These are phyloP conservation scores for Pythium dissimile DNA, from an alignment of 352 stramenopile species.

Conservation along the genomic window DNA sequence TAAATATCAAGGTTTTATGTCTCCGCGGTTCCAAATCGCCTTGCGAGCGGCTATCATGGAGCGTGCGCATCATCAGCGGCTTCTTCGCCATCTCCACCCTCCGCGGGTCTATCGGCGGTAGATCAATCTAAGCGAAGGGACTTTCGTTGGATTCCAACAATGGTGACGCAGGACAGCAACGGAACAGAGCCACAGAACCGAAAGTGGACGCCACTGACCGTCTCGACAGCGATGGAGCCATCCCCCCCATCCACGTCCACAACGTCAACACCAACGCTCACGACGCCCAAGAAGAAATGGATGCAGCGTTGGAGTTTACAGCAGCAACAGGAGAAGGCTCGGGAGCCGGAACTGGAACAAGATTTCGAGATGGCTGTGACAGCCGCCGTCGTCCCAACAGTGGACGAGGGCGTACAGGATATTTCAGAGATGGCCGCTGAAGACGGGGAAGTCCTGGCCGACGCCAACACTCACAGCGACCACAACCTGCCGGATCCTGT, in stretches of 20 bases:
- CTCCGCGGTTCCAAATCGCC: not conserved
- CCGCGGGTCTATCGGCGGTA: not conserved
- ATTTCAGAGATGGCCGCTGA: not conserved
- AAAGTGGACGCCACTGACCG: not conserved
- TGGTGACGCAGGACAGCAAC: not conserved
- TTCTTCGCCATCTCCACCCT: slow-evolving; percentile 1
- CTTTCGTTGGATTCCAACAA: not conserved
- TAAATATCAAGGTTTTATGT: slow-evolving; percentile 4
- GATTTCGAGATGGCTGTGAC: too few relatives aligned
- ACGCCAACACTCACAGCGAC: not conserved
- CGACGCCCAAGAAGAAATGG: slow-evolving; percentile 79
- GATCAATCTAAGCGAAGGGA: not conserved
- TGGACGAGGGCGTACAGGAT: too few relatives aligned
- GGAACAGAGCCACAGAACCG: not conserved
- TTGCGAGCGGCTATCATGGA: not conserved
- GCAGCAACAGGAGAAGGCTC: slow-evolving; percentile 3
- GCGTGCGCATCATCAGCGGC: slow-evolving; percentile 11
- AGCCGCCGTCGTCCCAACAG: too few relatives aligned
- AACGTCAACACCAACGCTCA: slow-evolving; percentile 23
- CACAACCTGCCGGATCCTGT: not conserved
- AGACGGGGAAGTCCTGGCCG: slow-evolving; percentile 8
- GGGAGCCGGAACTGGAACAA: not conserved
- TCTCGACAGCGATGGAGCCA: not conserved
- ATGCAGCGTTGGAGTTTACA: slow-evolving; percentile 70
- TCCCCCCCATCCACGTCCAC: not conserved